Conservation (phyloP, 2,329 filamentous ascomycete species). For the Exophiala alcalophila region DNA sequence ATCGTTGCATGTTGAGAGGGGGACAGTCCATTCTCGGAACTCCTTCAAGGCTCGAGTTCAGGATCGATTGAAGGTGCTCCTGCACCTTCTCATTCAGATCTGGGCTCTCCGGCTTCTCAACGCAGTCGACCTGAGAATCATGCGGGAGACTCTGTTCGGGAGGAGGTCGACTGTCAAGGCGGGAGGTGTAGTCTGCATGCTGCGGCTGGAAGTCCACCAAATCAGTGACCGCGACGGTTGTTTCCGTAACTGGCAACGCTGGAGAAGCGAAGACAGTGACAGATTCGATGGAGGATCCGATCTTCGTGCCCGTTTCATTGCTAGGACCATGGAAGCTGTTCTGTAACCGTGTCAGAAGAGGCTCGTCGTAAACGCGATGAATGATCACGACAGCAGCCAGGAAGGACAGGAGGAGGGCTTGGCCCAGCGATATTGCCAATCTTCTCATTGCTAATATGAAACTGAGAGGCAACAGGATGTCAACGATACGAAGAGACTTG, state of each 20-base stretch:
- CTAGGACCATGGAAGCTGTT: background rate
- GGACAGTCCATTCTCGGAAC: slow-evolving; percentile 6
- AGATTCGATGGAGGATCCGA: slow-evolving; percentile 30
- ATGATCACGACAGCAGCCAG: slow-evolving; percentile 3
- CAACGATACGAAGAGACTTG: too few relatives aligned
- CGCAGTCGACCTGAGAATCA: background rate
- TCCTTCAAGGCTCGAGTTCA: background rate
- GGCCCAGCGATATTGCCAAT: background rate
- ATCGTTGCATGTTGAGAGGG: slow-evolving; percentile 8
- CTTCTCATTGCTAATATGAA: slow-evolving; percentile 3
- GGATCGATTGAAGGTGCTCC: slow-evolving; percentile 4
- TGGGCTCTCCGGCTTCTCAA: background rate
- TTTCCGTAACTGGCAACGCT: too few relatives aligned
- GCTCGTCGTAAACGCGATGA: slow-evolving; percentile 5
- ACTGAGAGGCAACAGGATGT: too few relatives aligned
- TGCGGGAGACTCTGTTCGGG: too few relatives aligned
- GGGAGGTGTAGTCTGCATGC: background rate
- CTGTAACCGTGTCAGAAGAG: slow-evolving; percentile 1
- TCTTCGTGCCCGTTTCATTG: slow-evolving; percentile 27
- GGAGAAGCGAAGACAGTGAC: too few relatives aligned
- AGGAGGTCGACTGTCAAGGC: background rate
- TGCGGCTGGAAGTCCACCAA: too few relatives aligned
- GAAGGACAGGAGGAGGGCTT: slow-evolving; percentile 2
- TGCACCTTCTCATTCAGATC: background rate
- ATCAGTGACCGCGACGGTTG: slow-evolving; percentile 1